Evolutionary conservation across 768 basidiomycete species (phyloP).

Genomic region (Termitomyces sp.): DNA sequence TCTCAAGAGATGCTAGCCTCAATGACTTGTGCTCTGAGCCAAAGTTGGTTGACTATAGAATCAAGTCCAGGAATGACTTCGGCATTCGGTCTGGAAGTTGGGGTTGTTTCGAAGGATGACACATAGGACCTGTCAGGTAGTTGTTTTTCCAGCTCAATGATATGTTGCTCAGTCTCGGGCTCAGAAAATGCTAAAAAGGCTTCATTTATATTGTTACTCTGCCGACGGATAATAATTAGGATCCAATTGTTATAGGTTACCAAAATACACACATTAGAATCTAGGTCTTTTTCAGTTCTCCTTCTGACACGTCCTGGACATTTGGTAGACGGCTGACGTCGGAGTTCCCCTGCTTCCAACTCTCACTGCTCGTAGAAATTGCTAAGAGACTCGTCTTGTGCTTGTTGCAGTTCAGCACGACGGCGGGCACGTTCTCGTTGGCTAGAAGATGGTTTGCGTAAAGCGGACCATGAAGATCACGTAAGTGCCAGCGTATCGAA

Average conservation of each 20-base stretch:
- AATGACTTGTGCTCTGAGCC: not conserved
- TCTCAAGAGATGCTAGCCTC: not conserved
- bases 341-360: not conserved
- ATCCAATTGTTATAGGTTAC: not conserved
- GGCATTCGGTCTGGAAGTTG: not conserved
- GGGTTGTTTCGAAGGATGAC: not conserved
- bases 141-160: not conserved
- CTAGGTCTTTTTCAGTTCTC: not conserved
- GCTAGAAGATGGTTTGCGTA: not conserved
- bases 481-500: too few relatives aligned
- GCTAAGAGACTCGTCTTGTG: not conserved
- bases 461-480: not conserved
- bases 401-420: not conserved
- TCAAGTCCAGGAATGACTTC: not conserved
- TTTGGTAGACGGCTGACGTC: not conserved
- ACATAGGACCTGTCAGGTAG: not conserved
- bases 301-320: not conserved
- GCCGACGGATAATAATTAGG: not conserved
- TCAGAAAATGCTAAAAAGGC: not conserved
- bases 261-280: not conserved
- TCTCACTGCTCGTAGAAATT: not conserved
- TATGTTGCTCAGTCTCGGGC: not conserved
- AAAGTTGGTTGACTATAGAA: not conserved
- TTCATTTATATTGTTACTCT: not conserved
- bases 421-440: not conserved